These are phyloP conservation scores for Coprinellus aureogranulatus DNA, from an alignment of 768 basidiomycete species.

Conservation along the genomic window DNA sequence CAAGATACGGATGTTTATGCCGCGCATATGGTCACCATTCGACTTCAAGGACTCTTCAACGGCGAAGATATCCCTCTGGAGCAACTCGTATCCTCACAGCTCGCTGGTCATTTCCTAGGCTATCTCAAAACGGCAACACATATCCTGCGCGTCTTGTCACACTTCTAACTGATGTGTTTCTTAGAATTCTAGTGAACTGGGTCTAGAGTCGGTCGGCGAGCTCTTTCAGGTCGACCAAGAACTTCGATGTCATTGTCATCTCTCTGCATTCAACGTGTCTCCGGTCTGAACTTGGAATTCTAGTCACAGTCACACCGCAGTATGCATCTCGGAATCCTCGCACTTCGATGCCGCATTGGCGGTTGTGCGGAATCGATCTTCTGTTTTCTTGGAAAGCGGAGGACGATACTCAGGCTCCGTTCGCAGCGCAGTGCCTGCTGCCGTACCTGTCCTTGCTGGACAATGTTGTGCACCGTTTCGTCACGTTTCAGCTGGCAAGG, in stretches of 20 bases:
- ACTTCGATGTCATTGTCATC: slow-evolving; percentile 26
- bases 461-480: slow-evolving; percentile 51
- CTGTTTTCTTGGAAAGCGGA: slow-evolving; percentile 33
- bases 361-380: slow-evolving; percentile 36
- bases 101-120: slow-evolving; percentile 1
- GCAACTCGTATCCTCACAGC: slow-evolving; percentile 2
- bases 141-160: not conserved
- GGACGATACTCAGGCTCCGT: slow-evolving; percentile 43
- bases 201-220: slow-evolving; percentile 57
- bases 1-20: slow-evolving; percentile 49
- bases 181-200: slow-evolving; percentile 61
- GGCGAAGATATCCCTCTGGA: slow-evolving; percentile 28
- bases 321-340: slow-evolving; percentile 7
- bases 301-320: slow-evolving; percentile 7
- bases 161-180: slow-evolving; percentile 3
- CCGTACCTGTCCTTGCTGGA: slow-evolving; percentile 54
- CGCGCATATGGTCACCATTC: slow-evolving; percentile 48
- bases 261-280: too few species aligned
- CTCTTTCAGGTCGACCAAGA: slow-evolving; percentile 42
- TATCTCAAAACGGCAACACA: slow-evolving; percentile 10
- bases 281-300: not conserved
- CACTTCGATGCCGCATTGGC: slow-evolving; percentile 24
- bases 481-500: slow-evolving; percentile 59
- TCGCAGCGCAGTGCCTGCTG: slow-evolving; percentile 52
- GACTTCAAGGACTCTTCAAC: slow-evolving; percentile 55